These are phyloP conservation scores for Erodium texanum DNA, from an alignment of 441 rosid genomes.

Conservation along the genomic window DNA sequence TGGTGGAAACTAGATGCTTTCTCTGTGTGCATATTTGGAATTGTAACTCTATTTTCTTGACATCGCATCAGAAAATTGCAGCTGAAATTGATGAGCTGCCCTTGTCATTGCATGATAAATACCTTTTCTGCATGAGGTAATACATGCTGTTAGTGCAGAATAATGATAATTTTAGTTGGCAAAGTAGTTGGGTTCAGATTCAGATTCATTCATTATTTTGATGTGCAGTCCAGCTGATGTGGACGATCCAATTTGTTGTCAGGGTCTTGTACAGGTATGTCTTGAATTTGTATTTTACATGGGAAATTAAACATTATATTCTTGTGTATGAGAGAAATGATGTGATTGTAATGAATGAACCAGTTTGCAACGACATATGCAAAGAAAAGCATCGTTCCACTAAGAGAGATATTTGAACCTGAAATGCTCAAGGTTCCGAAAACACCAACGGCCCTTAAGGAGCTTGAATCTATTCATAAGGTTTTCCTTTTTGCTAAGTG, in stretches of 20 bases:
- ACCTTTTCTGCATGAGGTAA: conserved; percentile 78
- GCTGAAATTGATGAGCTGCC: conserved; percentile 67
- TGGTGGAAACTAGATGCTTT: conserved; percentile 10
- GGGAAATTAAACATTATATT: conserved; percentile 4
- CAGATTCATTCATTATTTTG: conserved; percentile 15
- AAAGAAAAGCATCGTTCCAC: conserved; percentile 53
- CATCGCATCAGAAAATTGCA: conserved; percentile 62
- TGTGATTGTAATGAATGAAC: conserved; percentile 10
- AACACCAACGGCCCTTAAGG: conserved; percentile 53
- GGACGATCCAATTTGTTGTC: conserved; percentile 58
- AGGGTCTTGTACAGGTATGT: conserved; percentile 72
- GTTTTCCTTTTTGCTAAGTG: conserved; percentile 21
- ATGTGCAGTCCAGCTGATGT: conserved; percentile 76
- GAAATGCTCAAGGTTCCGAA: conserved; percentile 63
- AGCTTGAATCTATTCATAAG: conserved; percentile 94
- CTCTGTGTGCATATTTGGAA: conserved; percentile 3
- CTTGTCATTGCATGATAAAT: conserved; percentile 62
- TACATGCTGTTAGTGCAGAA: conserved; percentile 8
- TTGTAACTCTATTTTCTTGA: conserved; percentile 12
- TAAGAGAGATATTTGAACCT: conserved; percentile 66
- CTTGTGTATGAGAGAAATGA: conserved; percentile 5
- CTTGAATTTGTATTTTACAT: not conserved
- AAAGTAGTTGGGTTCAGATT: conserved; percentile 6
- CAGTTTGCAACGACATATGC: conserved; percentile 77
- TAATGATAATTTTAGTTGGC: not conserved